Conservation (phyloP, 768 basidiomycete genomes). For the Agrocybe praecox region DNA sequence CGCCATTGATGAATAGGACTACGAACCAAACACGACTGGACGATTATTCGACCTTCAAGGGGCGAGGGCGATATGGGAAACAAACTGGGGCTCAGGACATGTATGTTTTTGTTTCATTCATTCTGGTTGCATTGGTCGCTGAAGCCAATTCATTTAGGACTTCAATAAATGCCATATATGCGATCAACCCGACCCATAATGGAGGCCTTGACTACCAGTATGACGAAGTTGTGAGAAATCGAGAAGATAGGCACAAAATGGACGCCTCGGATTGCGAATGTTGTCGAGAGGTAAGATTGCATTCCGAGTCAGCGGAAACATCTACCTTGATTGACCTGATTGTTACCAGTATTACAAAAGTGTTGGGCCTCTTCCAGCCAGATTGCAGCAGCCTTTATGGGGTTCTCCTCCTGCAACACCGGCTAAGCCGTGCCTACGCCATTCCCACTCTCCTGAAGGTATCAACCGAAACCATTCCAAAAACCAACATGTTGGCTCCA, state of each 20-base stretch:
- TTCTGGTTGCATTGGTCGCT: not conserved
- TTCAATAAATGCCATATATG: constrained; percentile 66
- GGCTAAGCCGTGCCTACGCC: constrained; percentile 28
- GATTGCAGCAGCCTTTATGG: constrained; percentile 75
- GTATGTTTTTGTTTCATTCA: constrained; percentile 23
- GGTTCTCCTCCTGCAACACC: constrained; percentile 53
- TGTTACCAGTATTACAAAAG: constrained; percentile 74
- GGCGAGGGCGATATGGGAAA: constrained; percentile 60
- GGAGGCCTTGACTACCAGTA: constrained; percentile 67
- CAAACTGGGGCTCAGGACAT: constrained; percentile 13
- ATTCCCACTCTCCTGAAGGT: constrained; percentile 9
- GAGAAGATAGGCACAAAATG: constrained; percentile 63
- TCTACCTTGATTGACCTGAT: not conserved
- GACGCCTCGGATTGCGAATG: constrained; percentile 82
- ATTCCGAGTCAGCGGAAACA: not conserved
- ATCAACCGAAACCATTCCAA: constrained; percentile 1
- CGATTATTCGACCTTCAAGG: constrained; percentile 56
- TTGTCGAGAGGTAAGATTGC: constrained; percentile 62
- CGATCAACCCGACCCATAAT: constrained; percentile 68
- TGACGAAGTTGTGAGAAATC: constrained; percentile 75
- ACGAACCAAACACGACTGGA: constrained; percentile 24
- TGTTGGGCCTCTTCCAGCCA: constrained; percentile 69
- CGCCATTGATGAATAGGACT: constrained; percentile 22
- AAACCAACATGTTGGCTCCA: not conserved
- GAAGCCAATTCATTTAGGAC: constrained; percentile 6